Base-by-base conservation (phyloP, 768 basidiomycete species). In the Calocera cornea region DNA sequence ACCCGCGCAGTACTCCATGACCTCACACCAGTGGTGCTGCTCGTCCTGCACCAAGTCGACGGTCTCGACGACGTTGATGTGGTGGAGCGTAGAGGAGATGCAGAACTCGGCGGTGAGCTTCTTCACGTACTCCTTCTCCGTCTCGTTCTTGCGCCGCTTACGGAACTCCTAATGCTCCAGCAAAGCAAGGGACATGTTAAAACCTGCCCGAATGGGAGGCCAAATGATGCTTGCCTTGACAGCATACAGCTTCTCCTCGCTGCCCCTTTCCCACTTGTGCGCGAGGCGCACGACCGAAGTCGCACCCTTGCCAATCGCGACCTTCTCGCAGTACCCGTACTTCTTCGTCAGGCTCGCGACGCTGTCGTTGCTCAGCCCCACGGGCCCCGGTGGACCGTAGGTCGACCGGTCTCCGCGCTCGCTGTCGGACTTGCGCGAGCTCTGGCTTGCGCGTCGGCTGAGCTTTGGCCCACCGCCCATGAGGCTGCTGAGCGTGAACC, bases 21-120 rank as follows among this genome's bases (percentile, higher is more conserved):
- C 95, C 76, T 98, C 97, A 75, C 95, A 99, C 95, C 95, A 99
- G 74, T 93, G 87, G 70, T 92, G 87, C 70, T 80, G 84, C 78
- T 99, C 95, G 77, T 99, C 97, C 73, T 99, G 97, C n/a, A 99
- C 90, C 68, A 99, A 87, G 77, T 99, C 95, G 68, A 99, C 95
- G 5, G 95, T 99, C 80, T 98, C 95, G 74, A 98, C 95, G 73
- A 98, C 85, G 76, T 98, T 98, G 73, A 86, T 80, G 75, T 95
- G 94, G 75, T 92, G 92, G 33, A 98, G 78, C 1, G 95, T 97
- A 40, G 95, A 97, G 49, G 92, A 95, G 70, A 98, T 98, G 78
- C 95, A 98, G 78, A 97, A 98, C 76, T 98, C 95, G 29, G 95
- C 93, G 5, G 95, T 99, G 72, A 99, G 88, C 78, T 99, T 99